Percentiles rank a stretch among this genome's conserved stretches.
These are phyloP conservation scores for Eucalyptus curtisii DNA, from an alignment of 345 rosid genomes.

Conservation along the genomic window DNA sequence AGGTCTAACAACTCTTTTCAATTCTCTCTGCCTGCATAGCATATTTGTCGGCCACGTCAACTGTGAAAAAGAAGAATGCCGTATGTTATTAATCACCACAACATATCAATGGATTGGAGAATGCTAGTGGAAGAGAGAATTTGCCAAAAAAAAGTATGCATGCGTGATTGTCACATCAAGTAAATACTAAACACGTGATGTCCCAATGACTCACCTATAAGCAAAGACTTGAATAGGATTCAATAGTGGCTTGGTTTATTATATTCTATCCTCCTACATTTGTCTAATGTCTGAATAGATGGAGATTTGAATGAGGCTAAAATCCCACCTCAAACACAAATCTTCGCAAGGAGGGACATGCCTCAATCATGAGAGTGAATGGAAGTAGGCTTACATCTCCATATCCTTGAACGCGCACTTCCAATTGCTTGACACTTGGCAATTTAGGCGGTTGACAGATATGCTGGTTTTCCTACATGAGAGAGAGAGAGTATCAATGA, in stretches of 20 bases:
- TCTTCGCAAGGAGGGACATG: background rate
- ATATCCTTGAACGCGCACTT: background rate
- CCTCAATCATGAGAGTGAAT: background rate
- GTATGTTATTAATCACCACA: background rate
- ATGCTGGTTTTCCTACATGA: background rate
- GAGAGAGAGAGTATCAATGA: no score
- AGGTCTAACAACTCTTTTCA: background rate
- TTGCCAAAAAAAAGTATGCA: background rate
- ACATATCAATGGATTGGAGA: background rate
- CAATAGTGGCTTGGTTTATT: background rate
- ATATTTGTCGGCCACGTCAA: rapidly evolving
- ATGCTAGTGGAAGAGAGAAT: background rate
- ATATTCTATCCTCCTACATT: background rate
- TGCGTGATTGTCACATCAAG: background rate
- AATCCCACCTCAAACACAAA: background rate
- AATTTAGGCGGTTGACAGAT: background rate
- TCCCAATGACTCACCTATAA: background rate
- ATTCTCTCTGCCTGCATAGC: background rate
- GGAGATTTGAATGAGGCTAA: background rate
- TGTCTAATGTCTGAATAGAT: background rate
- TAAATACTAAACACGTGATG: background rate
- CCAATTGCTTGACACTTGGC: background rate
- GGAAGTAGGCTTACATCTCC: background rate
- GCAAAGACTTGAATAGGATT: background rate
- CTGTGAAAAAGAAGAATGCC: background rate